Base-by-base conservation (phyloP, 306 rosid species). In the Betula pendula region DNA sequence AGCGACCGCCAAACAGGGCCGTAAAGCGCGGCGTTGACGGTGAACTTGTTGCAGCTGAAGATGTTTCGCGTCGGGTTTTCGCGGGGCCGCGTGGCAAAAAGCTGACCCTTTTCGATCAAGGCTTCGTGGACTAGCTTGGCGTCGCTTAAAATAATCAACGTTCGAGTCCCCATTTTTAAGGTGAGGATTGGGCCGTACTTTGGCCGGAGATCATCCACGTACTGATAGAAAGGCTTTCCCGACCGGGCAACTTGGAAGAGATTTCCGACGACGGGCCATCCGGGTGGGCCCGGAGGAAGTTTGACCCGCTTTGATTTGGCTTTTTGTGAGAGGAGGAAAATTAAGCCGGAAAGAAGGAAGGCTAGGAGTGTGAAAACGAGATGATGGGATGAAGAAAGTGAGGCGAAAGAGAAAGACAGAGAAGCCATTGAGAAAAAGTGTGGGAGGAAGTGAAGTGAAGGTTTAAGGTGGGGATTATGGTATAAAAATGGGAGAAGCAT, bases 191-290 rank as follows among this genome's bases (percentile, higher is more conserved):
- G 68, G 8, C 99, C 96, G 27, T 89, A 96, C 50, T 62, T 81
- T 15, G 8, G 48, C 38, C 85, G 79, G 11, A 85, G 55, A 0
- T 79, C 94, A 0, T 84, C 79, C 0, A 70, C 79, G 53, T 92
- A 96, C 4, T 88, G 88, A 15, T 86, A 86, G 88, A 96, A 96
- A 0, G 87, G 89, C 27, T 87, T 91, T 0, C 96, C 97, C 0
- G 98, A 87, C 45, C 86, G 81, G 1, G 94, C 91, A 1, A 90
- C 83, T 67, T 94, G 98, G 76, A 92, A 89, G 25, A 94, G 96
- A 82, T 94, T 94, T 1, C 98, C 98, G 3, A 92, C 97, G 20
- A 94, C 40, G 4, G 98, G 98, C 98, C 98, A 94, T 0, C 97
- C 98, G 0, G 92, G 95, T 13, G 98, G 98, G 0, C 97, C 95